phyloP scores from a whole-genome alignment of 495 filamentous ascomycete species.

The Aspergillus heteromorphus region DNA sequence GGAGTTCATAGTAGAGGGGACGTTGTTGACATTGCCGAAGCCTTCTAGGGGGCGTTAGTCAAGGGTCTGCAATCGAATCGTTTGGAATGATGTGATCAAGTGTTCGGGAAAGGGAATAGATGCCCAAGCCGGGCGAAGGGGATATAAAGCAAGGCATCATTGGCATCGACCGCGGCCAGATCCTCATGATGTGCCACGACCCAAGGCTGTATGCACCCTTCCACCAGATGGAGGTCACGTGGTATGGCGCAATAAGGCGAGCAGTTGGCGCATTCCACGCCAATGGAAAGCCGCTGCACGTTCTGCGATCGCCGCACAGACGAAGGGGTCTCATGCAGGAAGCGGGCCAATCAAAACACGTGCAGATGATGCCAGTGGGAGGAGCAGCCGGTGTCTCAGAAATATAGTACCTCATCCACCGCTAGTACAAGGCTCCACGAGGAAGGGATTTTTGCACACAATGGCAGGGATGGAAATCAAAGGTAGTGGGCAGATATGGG shows the following conservation, averaged over 20 bases:
- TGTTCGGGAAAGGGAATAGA: not conserved
- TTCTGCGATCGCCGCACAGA: slow-evolving; percentile 13
- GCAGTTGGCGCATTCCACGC: slow-evolving; percentile 20
- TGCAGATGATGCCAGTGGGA: slow-evolving; percentile 12
- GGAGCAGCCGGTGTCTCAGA: slow-evolving; percentile 7
- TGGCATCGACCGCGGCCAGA: not conserved
- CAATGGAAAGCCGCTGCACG: slow-evolving; percentile 20
- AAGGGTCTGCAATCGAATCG: not conserved
- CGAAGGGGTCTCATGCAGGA: slow-evolving; percentile 18
- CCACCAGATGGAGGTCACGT: slow-evolving; percentile 27
- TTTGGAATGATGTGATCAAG: not conserved
- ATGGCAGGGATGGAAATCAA: not conserved
- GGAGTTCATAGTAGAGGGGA: slow-evolving; percentile 24
- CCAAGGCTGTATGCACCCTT: not conserved
- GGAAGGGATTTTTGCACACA: not conserved
- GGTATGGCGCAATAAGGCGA: slow-evolving; percentile 36
- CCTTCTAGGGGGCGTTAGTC: slow-evolving; percentile 26
- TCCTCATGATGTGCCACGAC: not conserved
- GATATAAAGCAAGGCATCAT: not conserved
- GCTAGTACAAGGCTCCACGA: not conserved
- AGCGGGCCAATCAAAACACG: slow-evolving; percentile 13
- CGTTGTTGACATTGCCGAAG: slow-evolving; percentile 34
- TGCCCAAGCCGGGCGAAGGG: not conserved
- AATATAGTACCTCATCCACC: slow-evolving; percentile 1
- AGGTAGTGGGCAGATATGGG: not conserved